These are phyloP conservation scores for Porogramme epimiltina DNA, from an alignment of 1,284 basidiomycete species.

Conservation along the genomic window DNA sequence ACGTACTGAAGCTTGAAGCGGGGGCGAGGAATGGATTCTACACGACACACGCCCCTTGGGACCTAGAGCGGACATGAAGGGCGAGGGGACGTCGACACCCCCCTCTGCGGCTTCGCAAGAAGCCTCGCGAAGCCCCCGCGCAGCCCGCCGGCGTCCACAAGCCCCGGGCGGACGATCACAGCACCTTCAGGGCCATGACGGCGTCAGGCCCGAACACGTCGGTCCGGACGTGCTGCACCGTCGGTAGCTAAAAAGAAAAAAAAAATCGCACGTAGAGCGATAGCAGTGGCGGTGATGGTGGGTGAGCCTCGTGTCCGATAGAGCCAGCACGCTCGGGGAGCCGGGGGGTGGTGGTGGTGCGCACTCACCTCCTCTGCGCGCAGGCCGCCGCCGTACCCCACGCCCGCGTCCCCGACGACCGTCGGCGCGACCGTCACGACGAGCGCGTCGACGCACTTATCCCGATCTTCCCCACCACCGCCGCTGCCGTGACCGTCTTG, in stretches of 20 bases:
- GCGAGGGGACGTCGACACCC: neutral
- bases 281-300: too few relatives aligned
- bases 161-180: neutral
- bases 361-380: constrained; percentile 22
- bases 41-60: too few relatives aligned
- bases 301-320: too few relatives aligned
- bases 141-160: neutral
- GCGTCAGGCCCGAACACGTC: constrained; percentile 32
- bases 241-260: constrained; percentile 23
- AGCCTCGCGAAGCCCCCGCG: neutral
- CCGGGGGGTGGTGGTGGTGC: neutral
- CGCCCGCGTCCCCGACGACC: constrained; percentile 74
- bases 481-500: too few relatives aligned
- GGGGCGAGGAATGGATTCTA: too few relatives aligned
- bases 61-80: too few relatives aligned
- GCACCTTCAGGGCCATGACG: constrained; percentile 26
- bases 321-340: neutral
- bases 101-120: neutral
- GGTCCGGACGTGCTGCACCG: constrained; percentile 31
- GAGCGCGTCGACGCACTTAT: constrained; percentile 59
- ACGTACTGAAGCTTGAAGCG: too few relatives aligned
- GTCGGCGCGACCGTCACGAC: constrained; percentile 85
- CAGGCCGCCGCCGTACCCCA: constrained; percentile 51
- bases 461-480: neutral
- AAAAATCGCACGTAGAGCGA: neutral